Conservation (phyloP, 768 basidiomycete genomes). For the Lentinula sp. region DNA sequence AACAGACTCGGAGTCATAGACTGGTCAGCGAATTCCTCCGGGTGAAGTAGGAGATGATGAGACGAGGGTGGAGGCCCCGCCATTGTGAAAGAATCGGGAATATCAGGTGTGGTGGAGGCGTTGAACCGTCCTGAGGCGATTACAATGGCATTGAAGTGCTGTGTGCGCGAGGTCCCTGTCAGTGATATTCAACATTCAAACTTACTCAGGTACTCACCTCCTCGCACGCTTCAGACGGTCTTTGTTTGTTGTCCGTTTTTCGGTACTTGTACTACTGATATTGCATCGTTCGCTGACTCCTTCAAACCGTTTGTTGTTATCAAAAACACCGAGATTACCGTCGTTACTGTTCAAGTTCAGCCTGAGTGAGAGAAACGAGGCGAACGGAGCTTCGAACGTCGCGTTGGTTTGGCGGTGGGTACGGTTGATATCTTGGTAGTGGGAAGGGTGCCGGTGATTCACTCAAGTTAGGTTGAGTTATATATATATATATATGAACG, state of each 20-base stretch:
- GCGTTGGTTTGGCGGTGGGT: constrained; percentile 21
- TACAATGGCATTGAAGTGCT: constrained; percentile 30
- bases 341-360: constrained; percentile 33
- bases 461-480: too few relatives aligned
- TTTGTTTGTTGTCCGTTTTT: constrained; percentile 20
- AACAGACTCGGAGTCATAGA: constrained; percentile 25
- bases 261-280: constrained; percentile 1
- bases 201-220: too few relatives aligned
- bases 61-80: constrained; percentile 25
- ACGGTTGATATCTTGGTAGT: constrained; percentile 24
- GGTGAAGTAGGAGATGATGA: constrained; percentile 27
- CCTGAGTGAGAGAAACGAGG: constrained; percentile 27
- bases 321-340: constrained; percentile 27
- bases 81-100: constrained; percentile 27
- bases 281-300: constrained; percentile 29
- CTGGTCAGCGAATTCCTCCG: constrained; percentile 27
- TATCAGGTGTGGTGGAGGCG: constrained; percentile 25
- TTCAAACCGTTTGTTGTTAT: constrained; percentile 41
- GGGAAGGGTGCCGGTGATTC: background rate
- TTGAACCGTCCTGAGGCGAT: constrained; percentile 28
- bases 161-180: too few relatives aligned
- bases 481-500: too few relatives aligned
- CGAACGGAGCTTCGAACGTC: constrained; percentile 35
- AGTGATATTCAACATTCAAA: too few relatives aligned
- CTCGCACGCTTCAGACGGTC: background rate